Conservation (phyloP, 2,329 filamentous ascomycete genomes). For the Trichophyton verrucosum region DNA sequence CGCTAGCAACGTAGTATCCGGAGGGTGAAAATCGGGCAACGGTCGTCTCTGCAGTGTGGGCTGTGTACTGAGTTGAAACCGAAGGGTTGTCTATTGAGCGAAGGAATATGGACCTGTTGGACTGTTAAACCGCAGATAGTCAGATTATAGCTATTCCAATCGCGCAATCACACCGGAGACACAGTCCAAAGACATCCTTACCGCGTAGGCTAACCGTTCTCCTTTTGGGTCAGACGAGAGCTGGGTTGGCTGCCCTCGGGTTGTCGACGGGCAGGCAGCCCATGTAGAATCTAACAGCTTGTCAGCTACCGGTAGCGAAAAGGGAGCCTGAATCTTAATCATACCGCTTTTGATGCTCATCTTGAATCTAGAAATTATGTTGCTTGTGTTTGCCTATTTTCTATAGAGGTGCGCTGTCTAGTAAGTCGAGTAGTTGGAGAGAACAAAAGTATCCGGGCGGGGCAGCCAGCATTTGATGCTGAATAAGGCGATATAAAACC, state of each 20-base stretch:
- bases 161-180: not conserved
- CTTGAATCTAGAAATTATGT: not conserved
- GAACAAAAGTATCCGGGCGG: not conserved
- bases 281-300: slow-evolving; percentile 54
- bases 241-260: slow-evolving; percentile 75
- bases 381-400: not conserved
- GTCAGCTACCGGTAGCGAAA: slow-evolving; percentile 11
- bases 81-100: slow-evolving; percentile 86
- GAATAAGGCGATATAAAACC: not conserved
- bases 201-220: slow-evolving; percentile 83
- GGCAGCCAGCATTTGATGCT: not conserved
- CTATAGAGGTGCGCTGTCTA: not conserved
- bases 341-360: slow-evolving; percentile 38
- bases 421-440: not conserved
- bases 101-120: slow-evolving; percentile 91
- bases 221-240: slow-evolving; percentile 81
- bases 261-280: slow-evolving; percentile 72
- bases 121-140: slow-evolving; percentile 40
- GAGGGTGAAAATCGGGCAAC: slow-evolving; percentile 90
- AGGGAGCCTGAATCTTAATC: not conserved
- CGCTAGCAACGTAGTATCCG: slow-evolving; percentile 88
- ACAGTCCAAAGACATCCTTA: slow-evolving; percentile 28
- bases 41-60: slow-evolving; percentile 77
- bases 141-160: not conserved
- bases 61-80: slow-evolving; percentile 76